phyloP scores from a whole-genome alignment of 2,329 filamentous ascomycete species.

The Cryphonectria japonica region DNA sequence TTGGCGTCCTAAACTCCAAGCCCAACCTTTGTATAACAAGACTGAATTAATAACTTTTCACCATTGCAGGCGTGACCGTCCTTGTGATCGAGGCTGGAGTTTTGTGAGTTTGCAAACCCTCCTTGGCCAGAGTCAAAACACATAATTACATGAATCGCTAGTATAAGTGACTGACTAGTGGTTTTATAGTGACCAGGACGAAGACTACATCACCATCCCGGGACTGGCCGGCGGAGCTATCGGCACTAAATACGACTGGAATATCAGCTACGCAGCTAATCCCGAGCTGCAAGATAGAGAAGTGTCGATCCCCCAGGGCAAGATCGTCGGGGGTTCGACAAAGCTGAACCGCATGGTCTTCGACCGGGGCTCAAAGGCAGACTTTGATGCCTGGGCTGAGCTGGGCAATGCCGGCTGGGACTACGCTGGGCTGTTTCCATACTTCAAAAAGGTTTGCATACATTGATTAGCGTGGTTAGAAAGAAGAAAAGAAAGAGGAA shows the following conservation, averaged over 20 bases:
- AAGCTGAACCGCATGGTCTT: slow-evolving; percentile 38
- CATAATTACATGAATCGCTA: slow-evolving; percentile 10
- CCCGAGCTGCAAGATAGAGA: slow-evolving; percentile 4
- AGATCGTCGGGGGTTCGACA: slow-evolving; percentile 35
- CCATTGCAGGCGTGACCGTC: slow-evolving; percentile 32
- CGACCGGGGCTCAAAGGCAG: slow-evolving; percentile 35
- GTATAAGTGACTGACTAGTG: slow-evolving; percentile 5
- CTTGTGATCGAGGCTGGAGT: slow-evolving; percentile 37
- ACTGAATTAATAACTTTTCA: slow-evolving; percentile 14
- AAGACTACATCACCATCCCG: slow-evolving; percentile 35
- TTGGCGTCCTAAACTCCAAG: neutral
- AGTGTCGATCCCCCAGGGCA: slow-evolving; percentile 31
- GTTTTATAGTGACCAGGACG: slow-evolving; percentile 24
- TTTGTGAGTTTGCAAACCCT: slow-evolving; percentile 15
- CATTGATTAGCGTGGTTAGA: neutral
- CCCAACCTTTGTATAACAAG: neutral
- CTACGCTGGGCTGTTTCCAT: slow-evolving; percentile 35
- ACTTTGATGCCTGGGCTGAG: slow-evolving; percentile 36
- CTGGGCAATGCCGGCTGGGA: slow-evolving; percentile 37
- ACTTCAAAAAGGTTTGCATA: slow-evolving; percentile 37
- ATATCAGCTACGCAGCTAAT: slow-evolving; percentile 31
- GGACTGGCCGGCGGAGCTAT: slow-evolving; percentile 34
- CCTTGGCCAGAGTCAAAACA: slow-evolving; percentile 16
- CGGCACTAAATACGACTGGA: slow-evolving; percentile 37
- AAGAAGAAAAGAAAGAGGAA: too few species aligned